Conservation (phyloP, 257 asterid species). For the Solanum rostratum region DNA sequence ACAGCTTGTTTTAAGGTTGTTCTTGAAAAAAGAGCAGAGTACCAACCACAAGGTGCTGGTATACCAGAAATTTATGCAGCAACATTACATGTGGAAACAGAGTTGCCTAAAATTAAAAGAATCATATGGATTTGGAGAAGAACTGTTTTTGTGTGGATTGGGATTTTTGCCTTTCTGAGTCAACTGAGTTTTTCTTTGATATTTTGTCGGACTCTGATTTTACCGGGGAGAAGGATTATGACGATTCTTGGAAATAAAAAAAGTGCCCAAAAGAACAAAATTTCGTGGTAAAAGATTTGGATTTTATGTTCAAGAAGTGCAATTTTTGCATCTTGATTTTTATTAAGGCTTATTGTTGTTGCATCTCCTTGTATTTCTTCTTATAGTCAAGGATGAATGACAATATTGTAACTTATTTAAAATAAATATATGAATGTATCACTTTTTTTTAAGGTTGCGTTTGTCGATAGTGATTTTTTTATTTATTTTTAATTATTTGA, state of each 20-base stretch:
- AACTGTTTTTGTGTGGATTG: conserved; percentile 41
- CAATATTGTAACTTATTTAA: background rate
- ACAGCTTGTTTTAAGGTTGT: conserved; percentile 26
- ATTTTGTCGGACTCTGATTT: conserved; percentile 22
- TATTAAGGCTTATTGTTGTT: background rate
- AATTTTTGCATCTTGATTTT: background rate
- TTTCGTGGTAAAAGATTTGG: conserved; percentile 3
- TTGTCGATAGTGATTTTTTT: no score
- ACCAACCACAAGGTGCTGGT: conserved; percentile 26
- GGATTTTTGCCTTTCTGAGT: conserved; percentile 13
- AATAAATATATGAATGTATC: background rate
- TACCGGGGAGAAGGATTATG: conserved; percentile 17
- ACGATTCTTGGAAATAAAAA: background rate
- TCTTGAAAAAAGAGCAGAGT: conserved; percentile 45
- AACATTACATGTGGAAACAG: conserved; percentile 24
- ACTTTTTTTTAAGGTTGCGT: background rate
- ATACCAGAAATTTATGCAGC: conserved; percentile 49
- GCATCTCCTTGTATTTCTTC: background rate
- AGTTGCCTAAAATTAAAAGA: conserved; percentile 29
- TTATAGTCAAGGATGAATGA: background rate
- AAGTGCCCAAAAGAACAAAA: conserved; percentile 3
- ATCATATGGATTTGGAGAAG: conserved; percentile 41
- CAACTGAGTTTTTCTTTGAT: conserved; percentile 12
- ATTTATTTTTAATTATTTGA: no score
- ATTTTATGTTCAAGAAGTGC: background rate